Evolutionary conservation across 352 stramenopile genomes (phyloP).

Genomic region (Phytophthora parvispora): DNA sequence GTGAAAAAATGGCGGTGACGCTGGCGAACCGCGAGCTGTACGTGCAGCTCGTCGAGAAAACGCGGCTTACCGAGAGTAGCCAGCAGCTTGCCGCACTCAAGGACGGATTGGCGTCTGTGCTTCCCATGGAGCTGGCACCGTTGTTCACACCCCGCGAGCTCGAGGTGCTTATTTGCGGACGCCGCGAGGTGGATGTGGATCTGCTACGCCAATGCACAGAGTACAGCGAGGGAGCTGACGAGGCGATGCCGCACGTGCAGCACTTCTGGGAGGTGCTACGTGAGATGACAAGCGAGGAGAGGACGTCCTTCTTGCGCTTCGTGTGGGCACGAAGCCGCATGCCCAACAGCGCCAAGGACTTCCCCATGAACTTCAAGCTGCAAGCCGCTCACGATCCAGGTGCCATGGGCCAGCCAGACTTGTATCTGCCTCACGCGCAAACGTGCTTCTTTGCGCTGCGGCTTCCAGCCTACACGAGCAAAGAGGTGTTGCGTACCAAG

Average conservation of each 20-base stretch:
- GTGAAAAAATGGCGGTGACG: conserved; percentile 78
- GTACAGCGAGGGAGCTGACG: conserved; percentile 96
- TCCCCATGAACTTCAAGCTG: conserved; percentile 97
- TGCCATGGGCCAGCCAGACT: conserved; percentile 79
- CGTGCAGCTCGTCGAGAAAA: conserved; percentile 76
- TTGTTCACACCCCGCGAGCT: conserved; percentile 98
- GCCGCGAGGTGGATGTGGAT: conserved; percentile 97
- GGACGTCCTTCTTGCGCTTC: conserved; percentile 98
- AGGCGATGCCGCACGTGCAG: conserved; percentile 91
- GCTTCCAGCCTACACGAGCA: conserved; percentile 96
- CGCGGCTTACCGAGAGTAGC: conserved; percentile 80
- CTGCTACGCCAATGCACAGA: conserved; percentile 96
- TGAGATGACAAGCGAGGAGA: conserved; percentile 96
- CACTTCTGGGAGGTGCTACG: conserved; percentile 98
- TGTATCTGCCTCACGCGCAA: conserved; percentile 98
- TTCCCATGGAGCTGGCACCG: conserved; percentile 97
- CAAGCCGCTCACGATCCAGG: conserved; percentile 87
- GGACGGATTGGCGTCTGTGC: conserved; percentile 93
- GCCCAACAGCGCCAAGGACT: conserved; percentile 97
- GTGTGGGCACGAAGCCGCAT: conserved; percentile 98
- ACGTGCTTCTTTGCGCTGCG: conserved; percentile 99
- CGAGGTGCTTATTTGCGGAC: conserved; percentile 97
- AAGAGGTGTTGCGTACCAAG: conserved; percentile 88
- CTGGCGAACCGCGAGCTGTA: conserved; percentile 69
- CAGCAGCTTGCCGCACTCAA: conserved; percentile 83